A percentile compares a stretch with the other conserved stretches of the same genome.
These are phyloP conservation scores for Cladorrhinum sp. DNA, from an alignment of 2,329 filamentous ascomycete genomes.

Conservation along the genomic window DNA sequence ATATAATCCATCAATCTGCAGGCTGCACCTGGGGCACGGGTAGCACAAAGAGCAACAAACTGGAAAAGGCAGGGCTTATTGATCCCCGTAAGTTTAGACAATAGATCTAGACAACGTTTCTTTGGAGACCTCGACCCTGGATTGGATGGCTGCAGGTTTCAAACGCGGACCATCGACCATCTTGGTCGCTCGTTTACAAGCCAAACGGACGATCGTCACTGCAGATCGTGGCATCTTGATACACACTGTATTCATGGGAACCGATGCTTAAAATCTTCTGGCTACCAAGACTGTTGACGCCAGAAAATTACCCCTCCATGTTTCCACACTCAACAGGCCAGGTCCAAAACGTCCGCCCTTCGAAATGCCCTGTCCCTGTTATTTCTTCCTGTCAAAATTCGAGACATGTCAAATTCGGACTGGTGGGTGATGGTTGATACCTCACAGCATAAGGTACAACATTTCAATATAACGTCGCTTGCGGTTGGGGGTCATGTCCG, in stretches of 20 bases:
- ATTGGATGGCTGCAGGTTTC: slow-evolving; percentile 1
- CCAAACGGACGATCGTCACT: slow-evolving; percentile 8
- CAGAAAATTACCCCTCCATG: slow-evolving; percentile 9
- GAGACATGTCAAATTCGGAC: slow-evolving; percentile 8
- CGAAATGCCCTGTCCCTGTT: slow-evolving; percentile 3
- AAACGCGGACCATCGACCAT: background rate
- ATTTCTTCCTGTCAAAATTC: background rate
- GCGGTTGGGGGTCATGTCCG: background rate
- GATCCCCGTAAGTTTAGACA: too few species aligned
- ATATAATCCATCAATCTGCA: background rate
- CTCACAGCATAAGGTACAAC: background rate
- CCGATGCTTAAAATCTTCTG: background rate
- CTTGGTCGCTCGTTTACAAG: background rate
- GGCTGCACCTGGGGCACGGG: background rate
- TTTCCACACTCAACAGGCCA: background rate
- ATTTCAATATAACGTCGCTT: background rate
- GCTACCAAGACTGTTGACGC: background rate
- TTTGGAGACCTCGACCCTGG: background rate
- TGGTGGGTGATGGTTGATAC: background rate
- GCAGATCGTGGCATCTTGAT: slow-evolving; percentile 17
- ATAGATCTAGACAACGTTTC: background rate
- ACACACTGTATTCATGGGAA: slow-evolving; percentile 1
- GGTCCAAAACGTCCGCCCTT: background rate
- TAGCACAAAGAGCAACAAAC: background rate
- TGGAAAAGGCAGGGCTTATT: background rate